Conservation (phyloP, 2,329 filamentous ascomycete genomes). For the Neonectria sp. region DNA sequence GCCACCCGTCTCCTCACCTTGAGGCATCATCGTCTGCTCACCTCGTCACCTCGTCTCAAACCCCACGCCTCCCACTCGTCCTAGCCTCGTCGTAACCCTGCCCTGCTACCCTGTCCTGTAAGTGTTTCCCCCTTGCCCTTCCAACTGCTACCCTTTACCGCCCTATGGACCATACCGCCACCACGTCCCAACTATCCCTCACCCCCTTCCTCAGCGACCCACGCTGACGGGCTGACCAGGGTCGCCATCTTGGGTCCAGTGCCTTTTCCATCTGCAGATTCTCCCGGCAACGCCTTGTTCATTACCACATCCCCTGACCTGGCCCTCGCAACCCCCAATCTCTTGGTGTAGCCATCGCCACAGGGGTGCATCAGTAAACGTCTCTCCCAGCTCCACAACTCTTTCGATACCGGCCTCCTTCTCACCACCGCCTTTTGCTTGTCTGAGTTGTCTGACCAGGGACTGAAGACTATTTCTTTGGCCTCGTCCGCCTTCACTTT, state of each 20-base stretch:
- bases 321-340: slow-evolving; percentile 32
- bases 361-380: slow-evolving; percentile 38
- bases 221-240: slow-evolving; percentile 41
- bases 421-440: slow-evolving; percentile 47
- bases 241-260: slow-evolving; percentile 39
- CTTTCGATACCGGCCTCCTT: slow-evolving; percentile 45
- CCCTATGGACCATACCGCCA: slow-evolving; percentile 3
- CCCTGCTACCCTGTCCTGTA: slow-evolving; percentile 12
- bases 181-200: slow-evolving; percentile 18
- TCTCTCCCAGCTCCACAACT: slow-evolving; percentile 42
- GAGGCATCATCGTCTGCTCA: slow-evolving; percentile 44
- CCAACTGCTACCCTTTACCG: slow-evolving; percentile 24
- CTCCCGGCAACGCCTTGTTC: slow-evolving; percentile 22
- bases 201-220: slow-evolving; percentile 36
- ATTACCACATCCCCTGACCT: slow-evolving; percentile 32
- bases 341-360: slow-evolving; percentile 38
- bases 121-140: slow-evolving; percentile 30
- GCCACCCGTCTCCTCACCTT: slow-evolving; percentile 50
- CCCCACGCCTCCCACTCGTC: slow-evolving; percentile 42
- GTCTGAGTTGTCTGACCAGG: slow-evolving; percentile 42
- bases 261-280: slow-evolving; percentile 35
- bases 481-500: slow-evolving; percentile 30
- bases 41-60: slow-evolving; percentile 44
- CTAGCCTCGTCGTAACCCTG: slow-evolving; percentile 19
- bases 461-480: slow-evolving; percentile 42